Conservation (phyloP, 179 eudicot species). For the Silene noctiflora region DNA sequence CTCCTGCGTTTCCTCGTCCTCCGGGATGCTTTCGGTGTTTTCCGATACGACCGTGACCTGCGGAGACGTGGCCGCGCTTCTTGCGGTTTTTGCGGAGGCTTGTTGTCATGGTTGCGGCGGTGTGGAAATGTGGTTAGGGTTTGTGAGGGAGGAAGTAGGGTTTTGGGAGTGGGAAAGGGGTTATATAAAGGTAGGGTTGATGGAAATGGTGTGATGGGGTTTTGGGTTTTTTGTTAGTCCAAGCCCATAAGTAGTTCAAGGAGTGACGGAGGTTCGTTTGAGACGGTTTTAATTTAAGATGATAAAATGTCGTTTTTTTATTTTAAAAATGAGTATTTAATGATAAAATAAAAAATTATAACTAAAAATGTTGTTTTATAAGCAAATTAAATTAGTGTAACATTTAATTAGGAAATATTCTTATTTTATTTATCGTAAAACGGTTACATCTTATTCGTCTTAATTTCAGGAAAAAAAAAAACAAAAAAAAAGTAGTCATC, state of each 20-base stretch:
- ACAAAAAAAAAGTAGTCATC: too few relatives aligned
- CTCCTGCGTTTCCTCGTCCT: constrained; percentile 72
- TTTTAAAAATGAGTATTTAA: too few relatives aligned
- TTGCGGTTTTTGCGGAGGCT: constrained; percentile 51
- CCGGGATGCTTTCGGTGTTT: constrained; percentile 70
- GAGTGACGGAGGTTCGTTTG: too few relatives aligned
- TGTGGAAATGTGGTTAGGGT: background rate
- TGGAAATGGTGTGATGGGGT: background rate
- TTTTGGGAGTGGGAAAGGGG: background rate
- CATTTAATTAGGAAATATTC: too few relatives aligned
- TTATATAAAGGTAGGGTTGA: background rate
- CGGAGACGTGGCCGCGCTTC: constrained; percentile 66
- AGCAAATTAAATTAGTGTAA: too few relatives aligned
- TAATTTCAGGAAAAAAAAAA: too few relatives aligned
- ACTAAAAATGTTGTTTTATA: too few relatives aligned
- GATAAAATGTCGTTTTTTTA: too few relatives aligned
- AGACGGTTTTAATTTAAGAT: background rate
- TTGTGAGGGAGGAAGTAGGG: background rate
- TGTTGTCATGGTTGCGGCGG: constrained; percentile 38
- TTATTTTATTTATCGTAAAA: too few relatives aligned
- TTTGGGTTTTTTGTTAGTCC: background rate
- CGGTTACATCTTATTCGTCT: too few relatives aligned
- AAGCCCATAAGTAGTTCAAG: too few relatives aligned
- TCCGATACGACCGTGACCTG: constrained; percentile 66
- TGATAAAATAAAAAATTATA: too few relatives aligned